Conservation (phyloP, 2,329 filamentous ascomycete genomes). For the Nigrospora sphaerica region DNA sequence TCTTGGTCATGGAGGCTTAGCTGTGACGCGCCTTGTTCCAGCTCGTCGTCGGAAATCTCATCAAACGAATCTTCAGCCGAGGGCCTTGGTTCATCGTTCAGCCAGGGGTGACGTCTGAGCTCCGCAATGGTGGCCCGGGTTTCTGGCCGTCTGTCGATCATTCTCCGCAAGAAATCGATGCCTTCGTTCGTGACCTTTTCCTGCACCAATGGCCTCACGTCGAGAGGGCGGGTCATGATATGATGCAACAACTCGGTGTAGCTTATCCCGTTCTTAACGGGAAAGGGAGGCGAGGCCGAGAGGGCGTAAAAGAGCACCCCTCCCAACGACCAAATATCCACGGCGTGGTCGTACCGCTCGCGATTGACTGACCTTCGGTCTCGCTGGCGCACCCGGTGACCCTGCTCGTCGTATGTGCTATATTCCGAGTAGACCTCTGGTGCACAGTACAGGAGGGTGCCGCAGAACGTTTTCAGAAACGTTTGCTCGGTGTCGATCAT, state of each 20-base stretch:
- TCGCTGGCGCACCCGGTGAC: constrained; percentile 54
- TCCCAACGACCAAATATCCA: constrained; percentile 94
- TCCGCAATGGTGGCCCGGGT: constrained; percentile 66
- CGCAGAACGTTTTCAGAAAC: constrained; percentile 92
- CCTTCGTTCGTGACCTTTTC: constrained; percentile 56
- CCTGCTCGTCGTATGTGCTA: constrained; percentile 60
- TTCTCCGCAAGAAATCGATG: constrained; percentile 67
- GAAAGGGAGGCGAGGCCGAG: constrained; percentile 74
- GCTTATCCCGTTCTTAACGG: constrained; percentile 66
- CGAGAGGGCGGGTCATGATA: constrained; percentile 73
- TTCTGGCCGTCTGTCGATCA: constrained; percentile 76
- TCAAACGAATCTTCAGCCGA: constrained; percentile 46
- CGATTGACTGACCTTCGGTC: constrained; percentile 47
- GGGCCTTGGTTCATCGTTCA: constrained; percentile 32
- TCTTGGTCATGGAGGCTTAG: constrained; percentile 51
- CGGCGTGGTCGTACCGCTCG: constrained; percentile 78
- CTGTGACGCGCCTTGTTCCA: constrained; percentile 54
- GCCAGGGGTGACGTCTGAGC: constrained; percentile 69
- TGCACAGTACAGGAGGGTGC: constrained; percentile 90
- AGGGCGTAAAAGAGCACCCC: constrained; percentile 86
- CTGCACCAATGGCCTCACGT: constrained; percentile 55
- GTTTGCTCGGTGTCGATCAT: constrained; percentile 86
- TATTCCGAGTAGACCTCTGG: constrained; percentile 88
- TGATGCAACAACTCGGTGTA: constrained; percentile 75
- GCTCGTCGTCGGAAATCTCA: constrained; percentile 54